Evolutionary conservation across 257 asterid species (phyloP), one percentile per base, ranked within the genome.

Genomic region (Rauvolfia tetraphylla): DNA sequence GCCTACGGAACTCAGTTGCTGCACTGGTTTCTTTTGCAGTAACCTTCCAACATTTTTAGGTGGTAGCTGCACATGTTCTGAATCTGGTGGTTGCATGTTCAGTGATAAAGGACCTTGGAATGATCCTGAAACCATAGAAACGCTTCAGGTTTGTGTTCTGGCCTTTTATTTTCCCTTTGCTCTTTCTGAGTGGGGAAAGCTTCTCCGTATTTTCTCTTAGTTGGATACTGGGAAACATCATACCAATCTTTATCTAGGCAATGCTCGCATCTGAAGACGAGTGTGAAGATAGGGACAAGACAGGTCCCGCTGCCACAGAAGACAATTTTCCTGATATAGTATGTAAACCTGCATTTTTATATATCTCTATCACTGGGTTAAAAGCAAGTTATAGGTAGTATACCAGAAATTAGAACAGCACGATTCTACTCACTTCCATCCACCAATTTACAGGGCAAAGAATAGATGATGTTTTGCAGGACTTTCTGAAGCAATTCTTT

Each of bases 21-120:
- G 42, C 42, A 2, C 70, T 78, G 23, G 29, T 36, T 82, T 11
- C 56, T 71, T 2, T 57, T 62, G 72, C 83, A 90, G 97, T 78
- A 88, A 88, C 76, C 90, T 91, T 54, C 97, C 97, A 41, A 79
- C 79, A 75, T 89, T 91, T 87, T 81, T 89, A 72, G 97, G 96
- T 22, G 97, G 97, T 4, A 76, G 76, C 41, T 91, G 97, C 86
- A 72, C 86, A 38, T 91, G 96, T 77, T 72, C 88, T 27, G 88
- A 85, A 8, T 70, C 74, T 46, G 92, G 87, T 9, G 90, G 93
- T 66, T 89, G 97, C 74, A 85, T 89, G 48, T 85, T 87, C 31
- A 88, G 90, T 8, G 96, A 91, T 48, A 89, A 86, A 76, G 97
- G 97, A 66, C 97, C 97, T 3, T 91, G 97, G 97, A 88, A 84